Evolutionary conservation across 23 red algal species (phyloP), one percentile per base, ranked within the genome.

Genomic region (Gracilaria domingensis): DNA sequence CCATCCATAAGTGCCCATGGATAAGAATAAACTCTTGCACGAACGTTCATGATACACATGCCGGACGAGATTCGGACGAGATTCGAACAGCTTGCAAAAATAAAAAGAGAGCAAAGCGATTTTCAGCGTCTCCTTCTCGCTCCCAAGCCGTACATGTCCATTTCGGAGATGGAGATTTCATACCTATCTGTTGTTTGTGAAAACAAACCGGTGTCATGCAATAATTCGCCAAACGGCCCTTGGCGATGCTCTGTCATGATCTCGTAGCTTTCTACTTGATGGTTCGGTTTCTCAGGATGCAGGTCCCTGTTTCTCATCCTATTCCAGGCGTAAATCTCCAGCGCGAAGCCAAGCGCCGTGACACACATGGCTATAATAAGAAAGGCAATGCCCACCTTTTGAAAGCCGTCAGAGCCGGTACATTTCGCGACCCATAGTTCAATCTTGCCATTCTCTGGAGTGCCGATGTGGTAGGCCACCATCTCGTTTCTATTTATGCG

Each of bases 351-450:
- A 20, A 81, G 76, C 29, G 54, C 32, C 29, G 54, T 55, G 40
- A 56, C 45, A 24, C 47, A 54, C 32, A 81, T 26, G 20, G 81
- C 57, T 8, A 85, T 37, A 25, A 85, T 47, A 32, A 85, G 57
- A 30, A 85, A 67, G 6, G 57, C 81, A 40, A 85, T 67, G 9
- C 81, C 81, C 21, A 70, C 62, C 44, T 29, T 64, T 51, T 33
- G 53, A 23, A 85, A 67, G 33, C 42, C 81, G 0, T 67, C 81
- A 20, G 55, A 34, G 40, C 57, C 81, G 20, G 42, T 49, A 33
- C 81, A 85, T 59, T 33, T 49, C 20, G 62, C 81, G 30, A 59
- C 60, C 81, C 81, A 85, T 2, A 85, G 24, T 47, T 85, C 81
- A 38, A 55, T 36, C 54, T 58, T 54, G 3, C 76, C 49, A 49